Evolutionary conservation across 306 rosid genomes (phyloP), one percentile per base, ranked within the genome.

Genomic region (Aeschynomene evenia): DNA sequence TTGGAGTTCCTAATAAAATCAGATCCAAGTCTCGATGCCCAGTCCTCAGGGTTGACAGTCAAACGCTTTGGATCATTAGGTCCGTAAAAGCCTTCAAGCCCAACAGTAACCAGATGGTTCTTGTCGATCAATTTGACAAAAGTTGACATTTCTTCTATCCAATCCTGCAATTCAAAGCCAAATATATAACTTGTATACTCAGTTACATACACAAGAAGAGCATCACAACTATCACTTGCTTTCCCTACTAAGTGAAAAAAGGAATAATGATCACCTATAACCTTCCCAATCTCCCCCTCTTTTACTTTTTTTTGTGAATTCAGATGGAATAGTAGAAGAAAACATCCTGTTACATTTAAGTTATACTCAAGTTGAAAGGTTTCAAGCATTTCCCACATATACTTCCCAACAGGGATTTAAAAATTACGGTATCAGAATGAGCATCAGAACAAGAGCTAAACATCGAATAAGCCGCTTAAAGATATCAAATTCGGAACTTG

Each of bases 111-210:
- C 22, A 95, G 84, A 86, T 95, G 99, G 26, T 80, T 89, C 88
- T 91, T 91, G 91, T 95, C 99, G 7, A 91, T 84, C 69, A 85
- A 77, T 83, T 95, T 95, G 66, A 91, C 84, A 66, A 84, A 91
- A 70, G 92, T 65, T 46, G 99, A 81, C 99, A 95, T 95, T 84
- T 95, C 99, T 84, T 95, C 99, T 29, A 95, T 76, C 99, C 99
- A 95, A 8, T 88, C 99, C 99, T 95, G 87, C 79, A 83, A 45
- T 76, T 81, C 29, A 53, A 79, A 78, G 74, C 66, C 46, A 68
- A 52, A 21, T 45, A 71, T 68, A 62, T 50, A 76, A 67, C 52
- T 63, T 40, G 61, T 42, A 61, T 55, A 65, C 39, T 61, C 68
- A 39, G 31, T 76, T 48, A 64, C 33, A 64, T 43, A 58, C 40